phyloP scores from a whole-genome alignment of 2,329 filamentous ascomycete species.

The Cordyceps fumosorosea region DNA sequence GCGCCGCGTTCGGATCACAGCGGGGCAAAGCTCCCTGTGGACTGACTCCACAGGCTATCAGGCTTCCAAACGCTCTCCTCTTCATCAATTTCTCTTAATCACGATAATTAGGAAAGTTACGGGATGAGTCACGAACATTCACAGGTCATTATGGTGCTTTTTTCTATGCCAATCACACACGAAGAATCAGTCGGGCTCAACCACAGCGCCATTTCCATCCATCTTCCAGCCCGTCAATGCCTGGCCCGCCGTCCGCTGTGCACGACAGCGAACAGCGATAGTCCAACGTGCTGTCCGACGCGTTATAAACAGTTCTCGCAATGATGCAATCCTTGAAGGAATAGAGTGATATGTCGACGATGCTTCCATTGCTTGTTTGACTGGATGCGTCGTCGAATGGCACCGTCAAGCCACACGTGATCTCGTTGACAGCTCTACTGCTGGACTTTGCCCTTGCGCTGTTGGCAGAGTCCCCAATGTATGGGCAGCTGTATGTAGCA shows the following conservation, averaged over 20 bases:
- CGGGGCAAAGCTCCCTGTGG: neutral
- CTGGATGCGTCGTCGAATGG: neutral
- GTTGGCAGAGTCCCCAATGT: neutral
- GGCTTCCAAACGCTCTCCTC: neutral
- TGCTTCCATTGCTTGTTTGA: neutral
- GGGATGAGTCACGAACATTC: neutral
- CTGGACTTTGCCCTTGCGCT: neutral
- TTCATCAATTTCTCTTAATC: neutral
- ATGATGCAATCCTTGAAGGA: constrained; percentile 1
- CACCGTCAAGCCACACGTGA: neutral
- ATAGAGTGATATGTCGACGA: neutral
- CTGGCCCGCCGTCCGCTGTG: constrained; percentile 1
- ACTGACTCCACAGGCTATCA: constrained; percentile 1
- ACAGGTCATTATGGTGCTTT: neutral
- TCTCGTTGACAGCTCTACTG: neutral
- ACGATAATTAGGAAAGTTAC: neutral
- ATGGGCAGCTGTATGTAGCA: constrained; percentile 7
- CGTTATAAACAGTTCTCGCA: neutral
- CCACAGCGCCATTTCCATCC: constrained; percentile 12
- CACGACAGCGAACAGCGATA: constrained; percentile 9
- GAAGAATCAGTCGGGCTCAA: neutral
- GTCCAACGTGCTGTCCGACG: neutral
- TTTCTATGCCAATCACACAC: neutral
- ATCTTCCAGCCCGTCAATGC: constrained; percentile 2
- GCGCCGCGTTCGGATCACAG: constrained; percentile 5